Conservation (phyloP, 345 rosid species). For the Gynandropsis gynandra region DNA sequence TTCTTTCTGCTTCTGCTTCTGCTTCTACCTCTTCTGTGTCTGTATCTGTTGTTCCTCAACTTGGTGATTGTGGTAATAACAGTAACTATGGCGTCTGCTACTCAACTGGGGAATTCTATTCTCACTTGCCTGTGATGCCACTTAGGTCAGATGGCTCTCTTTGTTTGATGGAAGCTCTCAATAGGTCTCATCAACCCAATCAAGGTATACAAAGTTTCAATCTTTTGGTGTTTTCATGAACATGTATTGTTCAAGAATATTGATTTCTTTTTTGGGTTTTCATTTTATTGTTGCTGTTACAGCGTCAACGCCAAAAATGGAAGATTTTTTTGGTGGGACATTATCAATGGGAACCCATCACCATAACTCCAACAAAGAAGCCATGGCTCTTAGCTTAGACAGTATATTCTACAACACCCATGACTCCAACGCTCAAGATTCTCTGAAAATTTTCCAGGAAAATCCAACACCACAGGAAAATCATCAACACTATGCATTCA, state of each 20-base stretch:
- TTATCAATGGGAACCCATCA: constrained; percentile 61
- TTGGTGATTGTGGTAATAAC: constrained; percentile 30
- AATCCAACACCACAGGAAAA: constrained; percentile 26
- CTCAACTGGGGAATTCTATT: constrained; percentile 41
- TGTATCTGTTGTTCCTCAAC: constrained; percentile 21
- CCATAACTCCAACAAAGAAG: constrained; percentile 48
- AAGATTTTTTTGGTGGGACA: constrained; percentile 77
- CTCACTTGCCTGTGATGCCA: constrained; percentile 72
- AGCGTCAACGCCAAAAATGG: constrained; percentile 70
- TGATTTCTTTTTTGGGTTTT: constrained; percentile 22
- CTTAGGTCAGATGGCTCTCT: constrained; percentile 93
- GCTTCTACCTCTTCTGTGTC: constrained; percentile 25
- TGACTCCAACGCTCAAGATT: constrained; percentile 33
- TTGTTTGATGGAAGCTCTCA: constrained; percentile 78
- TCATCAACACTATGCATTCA: constrained; percentile 25
- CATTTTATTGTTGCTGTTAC: constrained; percentile 32
- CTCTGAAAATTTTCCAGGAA: constrained; percentile 30
- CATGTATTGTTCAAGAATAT: constrained; percentile 20
- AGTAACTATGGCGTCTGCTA: constrained; percentile 42
- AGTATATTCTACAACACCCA: constrained; percentile 46
- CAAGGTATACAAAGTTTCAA: constrained; percentile 39
- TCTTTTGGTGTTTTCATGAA: constrained; percentile 22
- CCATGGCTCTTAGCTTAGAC: constrained; percentile 75
- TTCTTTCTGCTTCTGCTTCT: constrained; percentile 26
- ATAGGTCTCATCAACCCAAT: constrained; percentile 42